Percentiles rank a stretch among this genome's conserved stretches.
Evolutionary conservation across 176 grass and related monocot species (phyloP).

Genomic region (Oryza punctata): DNA sequence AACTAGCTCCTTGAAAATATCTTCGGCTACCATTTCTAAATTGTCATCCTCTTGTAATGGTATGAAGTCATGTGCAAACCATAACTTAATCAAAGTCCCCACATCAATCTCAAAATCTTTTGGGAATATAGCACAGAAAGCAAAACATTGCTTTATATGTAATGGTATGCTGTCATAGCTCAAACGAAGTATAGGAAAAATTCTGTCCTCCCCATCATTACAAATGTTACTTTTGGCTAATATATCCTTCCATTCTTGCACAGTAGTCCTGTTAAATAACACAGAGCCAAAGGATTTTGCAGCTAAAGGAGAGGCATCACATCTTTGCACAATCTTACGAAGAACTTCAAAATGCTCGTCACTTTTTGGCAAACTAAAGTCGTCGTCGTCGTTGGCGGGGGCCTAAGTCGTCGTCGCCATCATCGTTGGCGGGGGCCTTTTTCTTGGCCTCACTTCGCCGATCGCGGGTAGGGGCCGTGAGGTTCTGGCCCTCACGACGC

Average conservation of each 20-base stretch:
- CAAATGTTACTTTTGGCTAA: slow-evolving; percentile 4
- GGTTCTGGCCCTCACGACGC: too few species aligned
- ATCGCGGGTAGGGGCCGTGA: too few species aligned
- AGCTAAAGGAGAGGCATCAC: slow-evolving; percentile 30
- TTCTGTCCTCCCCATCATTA: not conserved
- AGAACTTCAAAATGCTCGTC: not conserved
- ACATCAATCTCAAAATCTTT: slow-evolving; percentile 16
- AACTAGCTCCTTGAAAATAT: not conserved
- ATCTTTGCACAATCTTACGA: not conserved
- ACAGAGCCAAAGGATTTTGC: slow-evolving; percentile 3
- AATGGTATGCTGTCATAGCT: not conserved
- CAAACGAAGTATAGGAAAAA: not conserved
- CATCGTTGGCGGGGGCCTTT: too few species aligned
- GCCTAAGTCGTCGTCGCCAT: too few species aligned
- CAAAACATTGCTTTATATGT: slow-evolving; percentile 31
- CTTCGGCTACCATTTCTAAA: not conserved
- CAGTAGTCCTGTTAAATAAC: slow-evolving; percentile 1
- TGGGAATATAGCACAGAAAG: slow-evolving; percentile 29
- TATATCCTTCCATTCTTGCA: slow-evolving; percentile 2
- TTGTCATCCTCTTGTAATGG: not conserved
- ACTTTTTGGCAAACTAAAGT: not conserved
- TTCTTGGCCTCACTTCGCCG: too few species aligned
- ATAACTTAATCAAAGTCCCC: not conserved
- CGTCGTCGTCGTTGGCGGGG: too few species aligned
- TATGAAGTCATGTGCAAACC: slow-evolving; percentile 35